phyloP scores from a whole-genome alignment of 192 early-diverging fungal genomes.

The Podila epicladia region DNA sequence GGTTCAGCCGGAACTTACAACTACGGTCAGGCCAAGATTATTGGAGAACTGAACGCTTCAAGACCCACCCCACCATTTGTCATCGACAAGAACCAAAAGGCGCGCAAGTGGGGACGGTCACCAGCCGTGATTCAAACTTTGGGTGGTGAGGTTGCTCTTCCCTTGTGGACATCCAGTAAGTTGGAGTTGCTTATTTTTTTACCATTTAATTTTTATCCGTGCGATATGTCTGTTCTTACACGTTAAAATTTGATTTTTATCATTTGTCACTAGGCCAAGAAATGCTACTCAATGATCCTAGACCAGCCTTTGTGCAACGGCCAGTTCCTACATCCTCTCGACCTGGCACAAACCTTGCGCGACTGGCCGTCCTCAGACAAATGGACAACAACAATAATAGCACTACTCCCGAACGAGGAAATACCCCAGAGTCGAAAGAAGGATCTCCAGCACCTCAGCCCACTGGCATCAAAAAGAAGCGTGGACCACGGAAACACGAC shows the following conservation, averaged over 20 bases:
- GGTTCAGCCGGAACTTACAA: neutral
- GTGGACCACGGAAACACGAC: neutral
- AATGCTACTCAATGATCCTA: conserved; percentile 44
- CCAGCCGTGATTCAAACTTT: conserved; percentile 25
- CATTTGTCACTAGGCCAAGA: conserved; percentile 31
- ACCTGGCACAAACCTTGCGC: conserved; percentile 20
- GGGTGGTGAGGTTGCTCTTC: conserved; percentile 30
- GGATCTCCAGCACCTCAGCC: conserved; percentile 29
- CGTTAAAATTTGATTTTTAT: neutral
- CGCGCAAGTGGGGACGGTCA: conserved; percentile 37
- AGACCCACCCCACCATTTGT: conserved; percentile 21
- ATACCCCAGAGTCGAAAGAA: conserved; percentile 33
- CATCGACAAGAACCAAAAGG: conserved; percentile 35
- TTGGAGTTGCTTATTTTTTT: too few species aligned
- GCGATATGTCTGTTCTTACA: neutral
- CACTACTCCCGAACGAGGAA: conserved; percentile 46
- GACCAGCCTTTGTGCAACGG: conserved; percentile 28
- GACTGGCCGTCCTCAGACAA: conserved; percentile 33
- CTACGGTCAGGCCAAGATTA: conserved; percentile 4
- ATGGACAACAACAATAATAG: conserved; percentile 16
- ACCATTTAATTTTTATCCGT: too few species aligned
- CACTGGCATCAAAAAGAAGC: conserved; percentile 24
- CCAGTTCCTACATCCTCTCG: conserved; percentile 6
- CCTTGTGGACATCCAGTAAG: conserved; percentile 45
- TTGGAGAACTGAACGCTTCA: conserved; percentile 2